These are phyloP conservation scores for Syncephalis fuscata DNA, from an alignment of 371 early-diverging fungal species.

Conservation along the genomic window DNA sequence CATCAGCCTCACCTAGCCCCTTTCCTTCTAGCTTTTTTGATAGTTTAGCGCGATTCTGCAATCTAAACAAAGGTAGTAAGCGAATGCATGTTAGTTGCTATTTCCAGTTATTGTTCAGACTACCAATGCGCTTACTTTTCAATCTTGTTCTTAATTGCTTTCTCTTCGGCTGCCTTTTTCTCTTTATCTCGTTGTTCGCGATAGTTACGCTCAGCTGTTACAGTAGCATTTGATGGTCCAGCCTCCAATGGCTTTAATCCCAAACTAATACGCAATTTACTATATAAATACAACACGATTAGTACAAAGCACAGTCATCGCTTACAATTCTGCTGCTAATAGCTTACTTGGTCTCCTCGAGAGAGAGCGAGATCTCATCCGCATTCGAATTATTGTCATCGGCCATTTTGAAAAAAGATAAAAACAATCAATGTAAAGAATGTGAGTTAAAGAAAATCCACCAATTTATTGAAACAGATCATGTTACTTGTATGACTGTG, in stretches of 20 bases:
- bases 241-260: conserved; percentile 49
- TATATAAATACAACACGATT: no score
- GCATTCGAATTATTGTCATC: no score
- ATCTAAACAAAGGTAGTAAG: conserved; percentile 12
- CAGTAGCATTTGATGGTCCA: conserved; percentile 24
- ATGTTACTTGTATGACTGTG: no score
- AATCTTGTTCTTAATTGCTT: conserved; percentile 26
- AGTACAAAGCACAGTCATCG: no score
- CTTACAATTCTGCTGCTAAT: neutral
- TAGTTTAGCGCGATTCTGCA: conserved; percentile 34
- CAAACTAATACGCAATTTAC: conserved; percentile 41
- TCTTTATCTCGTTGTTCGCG: conserved; percentile 27
- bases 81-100: conserved; percentile 1
- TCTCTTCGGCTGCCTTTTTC: conserved; percentile 22
- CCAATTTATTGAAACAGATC: no score
- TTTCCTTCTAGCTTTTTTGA: conserved; percentile 42
- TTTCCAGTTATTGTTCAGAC: neutral
- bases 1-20: conserved; percentile 54
- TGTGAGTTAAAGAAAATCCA: no score
- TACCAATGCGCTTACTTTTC: conserved; percentile 21
- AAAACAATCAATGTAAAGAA: no score
- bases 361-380: conserved; percentile 20
- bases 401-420: no score
- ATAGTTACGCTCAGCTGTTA: conserved; percentile 46
- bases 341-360: conserved; percentile 46